Percentiles rank a stretch among this genome's conserved stretches.
These are phyloP conservation scores for Podaxis sp. DNA, from an alignment of 768 basidiomycete genomes.

Conservation along the genomic window DNA sequence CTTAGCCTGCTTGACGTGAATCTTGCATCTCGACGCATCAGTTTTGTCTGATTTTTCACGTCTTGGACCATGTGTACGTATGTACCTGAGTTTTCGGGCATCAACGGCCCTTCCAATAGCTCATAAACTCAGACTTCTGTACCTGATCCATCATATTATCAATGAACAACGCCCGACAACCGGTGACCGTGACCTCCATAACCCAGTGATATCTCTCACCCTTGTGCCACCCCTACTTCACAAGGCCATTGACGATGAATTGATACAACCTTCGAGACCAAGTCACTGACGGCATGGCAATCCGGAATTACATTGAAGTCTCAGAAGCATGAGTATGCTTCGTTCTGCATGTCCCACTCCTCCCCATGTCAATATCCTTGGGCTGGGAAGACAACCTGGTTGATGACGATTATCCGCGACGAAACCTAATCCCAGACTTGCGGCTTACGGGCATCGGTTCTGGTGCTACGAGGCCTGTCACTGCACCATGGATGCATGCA, in stretches of 20 bases:
- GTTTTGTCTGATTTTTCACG: neutral
- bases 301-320: neutral
- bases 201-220: neutral
- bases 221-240: neutral
- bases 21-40: neutral
- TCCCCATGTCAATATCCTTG: neutral
- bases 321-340: too few species aligned
- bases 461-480: conserved; percentile 6
- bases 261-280: neutral
- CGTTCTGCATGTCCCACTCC: neutral
- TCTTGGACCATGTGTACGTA: neutral
- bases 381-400: neutral
- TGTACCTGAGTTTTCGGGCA: neutral
- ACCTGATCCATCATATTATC: neutral
- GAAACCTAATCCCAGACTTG: neutral
- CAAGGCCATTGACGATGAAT: neutral
- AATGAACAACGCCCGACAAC: neutral
- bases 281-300: neutral
- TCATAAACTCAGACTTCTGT: neutral
- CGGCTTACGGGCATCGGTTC: conserved; percentile 9
- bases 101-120: neutral
- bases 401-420: neutral
- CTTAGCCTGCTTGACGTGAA: neutral
- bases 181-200: neutral
- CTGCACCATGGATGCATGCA: conserved; percentile 13